A percentile compares a stretch with the other conserved stretches of the same genome.
These are phyloP conservation scores for Daedaleopsis sinensis DNA, from an alignment of 768 basidiomycete species.

Conservation along the genomic window DNA sequence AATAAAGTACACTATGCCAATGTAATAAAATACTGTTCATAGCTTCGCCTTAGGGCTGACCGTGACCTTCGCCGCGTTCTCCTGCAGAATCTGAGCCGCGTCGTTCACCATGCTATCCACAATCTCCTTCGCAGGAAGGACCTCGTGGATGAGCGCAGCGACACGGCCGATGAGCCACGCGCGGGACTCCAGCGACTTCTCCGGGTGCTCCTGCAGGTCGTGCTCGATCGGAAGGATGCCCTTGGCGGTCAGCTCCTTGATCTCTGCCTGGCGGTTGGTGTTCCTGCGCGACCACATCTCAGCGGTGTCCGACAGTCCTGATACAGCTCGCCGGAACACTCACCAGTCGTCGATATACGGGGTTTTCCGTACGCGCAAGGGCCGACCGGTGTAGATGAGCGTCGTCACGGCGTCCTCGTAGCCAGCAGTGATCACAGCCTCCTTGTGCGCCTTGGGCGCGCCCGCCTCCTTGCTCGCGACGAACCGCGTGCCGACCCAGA, in stretches of 20 bases:
- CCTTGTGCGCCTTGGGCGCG: constrained; percentile 86
- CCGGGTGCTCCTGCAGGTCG: constrained; percentile 80
- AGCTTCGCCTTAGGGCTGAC: constrained; percentile 49
- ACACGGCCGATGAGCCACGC: constrained; percentile 88
- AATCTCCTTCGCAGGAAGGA: constrained; percentile 83
- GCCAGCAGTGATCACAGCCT: constrained; percentile 67
- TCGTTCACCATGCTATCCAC: constrained; percentile 78
- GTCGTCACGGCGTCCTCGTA: constrained; percentile 83
- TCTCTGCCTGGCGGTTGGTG: constrained; percentile 76
- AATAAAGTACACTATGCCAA: background rate
- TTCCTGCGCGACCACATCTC: constrained; percentile 50
- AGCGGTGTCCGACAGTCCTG: background rate
- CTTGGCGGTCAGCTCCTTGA: constrained; percentile 77
- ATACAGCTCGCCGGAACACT: constrained; percentile 22
- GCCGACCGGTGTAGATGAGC: constrained; percentile 89
- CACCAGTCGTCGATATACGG: constrained; percentile 87
- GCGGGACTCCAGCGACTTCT: constrained; percentile 67
- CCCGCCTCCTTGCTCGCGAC: constrained; percentile 81
- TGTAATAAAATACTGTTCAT: constrained; percentile 28
- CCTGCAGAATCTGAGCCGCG: constrained; percentile 50
- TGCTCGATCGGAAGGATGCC: constrained; percentile 79
- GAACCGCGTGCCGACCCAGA: constrained; percentile 72
- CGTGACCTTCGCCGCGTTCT: constrained; percentile 41
- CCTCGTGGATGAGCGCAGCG: constrained; percentile 69
- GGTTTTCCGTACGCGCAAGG: constrained; percentile 82